A percentile compares a stretch with the other conserved stretches of the same genome.
These are phyloP conservation scores for Porogramme epimiltina DNA, from an alignment of 1,284 basidiomycete genomes.

Conservation along the genomic window DNA sequence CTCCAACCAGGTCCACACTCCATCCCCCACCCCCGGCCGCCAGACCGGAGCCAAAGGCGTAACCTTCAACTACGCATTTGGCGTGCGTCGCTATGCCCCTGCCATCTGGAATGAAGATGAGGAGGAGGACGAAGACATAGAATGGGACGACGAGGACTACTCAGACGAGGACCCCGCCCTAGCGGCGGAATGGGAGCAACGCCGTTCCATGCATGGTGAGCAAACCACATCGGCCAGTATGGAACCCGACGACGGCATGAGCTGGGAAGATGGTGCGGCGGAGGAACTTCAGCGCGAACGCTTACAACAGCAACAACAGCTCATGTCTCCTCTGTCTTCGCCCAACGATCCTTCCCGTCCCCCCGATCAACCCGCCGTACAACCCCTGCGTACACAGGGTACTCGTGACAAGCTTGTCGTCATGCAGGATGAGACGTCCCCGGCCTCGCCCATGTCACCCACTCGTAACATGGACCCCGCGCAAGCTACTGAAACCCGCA, in stretches of 20 bases:
- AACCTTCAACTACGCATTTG: conserved; percentile 59
- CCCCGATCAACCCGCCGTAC: conserved; percentile 27
- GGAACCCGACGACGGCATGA: conserved; percentile 76
- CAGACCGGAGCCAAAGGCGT: conserved; percentile 42
- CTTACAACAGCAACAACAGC: conserved; percentile 27
- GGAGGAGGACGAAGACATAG: conserved; percentile 71
- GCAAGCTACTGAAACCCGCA: conserved; percentile 65
- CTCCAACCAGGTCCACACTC: conserved; percentile 41
- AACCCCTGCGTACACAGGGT: conserved; percentile 35
- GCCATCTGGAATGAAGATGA: conserved; percentile 84
- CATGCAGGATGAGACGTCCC: conserved; percentile 24
- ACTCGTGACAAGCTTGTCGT: conserved; percentile 38
- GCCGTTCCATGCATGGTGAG: conserved; percentile 14
- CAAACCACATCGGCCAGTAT: conserved; percentile 33
- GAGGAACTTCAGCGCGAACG: conserved; percentile 44
- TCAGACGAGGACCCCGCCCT: conserved; percentile 67
- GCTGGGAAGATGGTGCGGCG: conserved; percentile 70
- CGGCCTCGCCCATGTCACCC: conserved; percentile 28
- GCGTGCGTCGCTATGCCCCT: conserved; percentile 73
- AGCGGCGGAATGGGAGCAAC: conserved; percentile 49
- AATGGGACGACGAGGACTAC: conserved; percentile 77
- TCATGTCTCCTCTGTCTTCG: conserved; percentile 36
- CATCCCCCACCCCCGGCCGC: conserved; percentile 46
- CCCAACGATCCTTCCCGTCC: conserved; percentile 34
- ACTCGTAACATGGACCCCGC: conserved; percentile 52